phyloP scores from a whole-genome alignment of 1,139 yeast genomes.

The Candida labiduridarum region DNA sequence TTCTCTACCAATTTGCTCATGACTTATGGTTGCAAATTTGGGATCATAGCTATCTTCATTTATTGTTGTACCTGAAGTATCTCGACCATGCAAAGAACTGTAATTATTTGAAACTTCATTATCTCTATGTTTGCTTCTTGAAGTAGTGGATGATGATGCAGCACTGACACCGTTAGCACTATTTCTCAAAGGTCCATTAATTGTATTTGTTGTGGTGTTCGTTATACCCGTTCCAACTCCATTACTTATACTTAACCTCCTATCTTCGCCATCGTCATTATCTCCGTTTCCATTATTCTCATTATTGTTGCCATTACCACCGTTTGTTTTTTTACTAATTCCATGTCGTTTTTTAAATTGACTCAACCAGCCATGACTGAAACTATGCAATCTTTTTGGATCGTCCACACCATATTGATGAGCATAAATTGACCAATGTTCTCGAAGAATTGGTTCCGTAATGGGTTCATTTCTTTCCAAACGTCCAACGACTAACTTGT shows the following conservation, averaged over 20 bases:
- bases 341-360: constrained; percentile 64
- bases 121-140: too few relatives aligned
- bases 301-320: neutral
- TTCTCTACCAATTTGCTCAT: neutral
- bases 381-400: constrained; percentile 55
- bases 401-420: constrained; percentile 60
- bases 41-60: constrained; percentile 11
- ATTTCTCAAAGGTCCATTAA: too few relatives aligned
- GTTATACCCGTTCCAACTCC: too few relatives aligned
- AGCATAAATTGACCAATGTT: constrained; percentile 59
- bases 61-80: neutral
- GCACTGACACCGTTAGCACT: too few relatives aligned
- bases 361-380: constrained; percentile 64
- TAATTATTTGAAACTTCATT: too few relatives aligned
- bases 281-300: neutral
- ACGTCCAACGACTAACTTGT: constrained; percentile 48
- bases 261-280: neutral
- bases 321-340: constrained; percentile 29
- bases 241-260: neutral
- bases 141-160: too few relatives aligned
- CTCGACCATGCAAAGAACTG: neutral
- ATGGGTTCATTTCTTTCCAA: constrained; percentile 48
- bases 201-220: too few relatives aligned
- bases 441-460: constrained; percentile 56
- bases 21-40: constrained; percentile 2